Percentiles rank a stretch among this genome's conserved stretches.
phyloP scores from a whole-genome alignment of 1,139 yeast species.

The Blastobotrys persicus region DNA sequence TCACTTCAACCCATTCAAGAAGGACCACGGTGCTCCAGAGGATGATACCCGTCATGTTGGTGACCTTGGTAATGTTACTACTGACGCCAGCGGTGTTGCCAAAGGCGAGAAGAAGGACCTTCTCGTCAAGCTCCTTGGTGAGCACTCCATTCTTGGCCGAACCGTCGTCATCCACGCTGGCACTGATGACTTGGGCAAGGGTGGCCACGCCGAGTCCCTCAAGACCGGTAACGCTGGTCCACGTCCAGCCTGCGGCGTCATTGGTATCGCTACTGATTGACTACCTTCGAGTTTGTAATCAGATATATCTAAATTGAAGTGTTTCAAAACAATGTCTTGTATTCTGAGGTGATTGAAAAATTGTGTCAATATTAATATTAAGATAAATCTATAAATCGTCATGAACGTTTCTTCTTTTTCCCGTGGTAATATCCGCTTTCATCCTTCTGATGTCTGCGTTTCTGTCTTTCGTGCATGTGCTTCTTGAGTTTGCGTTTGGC shows the following conservation, averaged over 20 bases:
- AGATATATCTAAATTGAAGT: background rate
- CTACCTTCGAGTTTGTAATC: background rate
- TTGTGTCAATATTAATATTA: background rate
- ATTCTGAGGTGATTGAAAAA: background rate
- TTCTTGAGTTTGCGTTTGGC: slow-evolving; percentile 75
- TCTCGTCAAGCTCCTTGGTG: slow-evolving; percentile 77
- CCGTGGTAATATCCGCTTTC: slow-evolving; percentile 72
- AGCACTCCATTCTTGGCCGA: slow-evolving; percentile 86
- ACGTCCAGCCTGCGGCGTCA: slow-evolving; percentile 99
- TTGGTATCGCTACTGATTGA: slow-evolving; percentile 49
- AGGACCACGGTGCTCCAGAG: slow-evolving; percentile 92
- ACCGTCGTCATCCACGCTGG: slow-evolving; percentile 96
- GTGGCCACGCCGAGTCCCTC: slow-evolving; percentile 89
- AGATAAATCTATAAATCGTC: background rate
- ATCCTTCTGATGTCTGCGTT: slow-evolving; percentile 67
- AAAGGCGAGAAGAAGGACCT: slow-evolving; percentile 81
- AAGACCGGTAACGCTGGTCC: slow-evolving; percentile 99
- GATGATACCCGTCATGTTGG: slow-evolving; percentile 93
- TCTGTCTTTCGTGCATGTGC: slow-evolving; percentile 69
- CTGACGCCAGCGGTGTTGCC: slow-evolving; percentile 85
- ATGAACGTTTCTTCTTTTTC: slow-evolving; percentile 47
- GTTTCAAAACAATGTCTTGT: no score
- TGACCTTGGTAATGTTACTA: slow-evolving; percentile 89
- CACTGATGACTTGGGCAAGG: slow-evolving; percentile 93
- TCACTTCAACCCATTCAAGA: slow-evolving; percentile 91